Percentiles rank a stretch among this genome's conserved stretches.
Conservation (phyloP, 2,329 filamentous ascomycete species). For the Gyromitra esculenta region DNA sequence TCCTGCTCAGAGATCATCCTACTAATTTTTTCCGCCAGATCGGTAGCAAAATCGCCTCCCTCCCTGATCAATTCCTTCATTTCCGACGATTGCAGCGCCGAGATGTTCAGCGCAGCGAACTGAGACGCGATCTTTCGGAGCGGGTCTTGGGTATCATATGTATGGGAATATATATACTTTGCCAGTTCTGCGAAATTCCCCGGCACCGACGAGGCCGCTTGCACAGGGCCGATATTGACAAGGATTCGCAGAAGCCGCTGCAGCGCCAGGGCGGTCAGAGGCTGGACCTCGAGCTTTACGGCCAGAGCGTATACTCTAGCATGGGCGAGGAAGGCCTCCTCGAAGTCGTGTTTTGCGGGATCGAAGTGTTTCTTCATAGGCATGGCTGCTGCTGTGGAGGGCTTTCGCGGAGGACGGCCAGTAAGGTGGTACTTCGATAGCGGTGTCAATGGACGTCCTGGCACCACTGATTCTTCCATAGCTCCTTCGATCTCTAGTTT, state of each 20-base stretch:
- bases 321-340: conserved; percentile 16
- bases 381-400: neutral
- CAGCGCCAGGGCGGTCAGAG: neutral
- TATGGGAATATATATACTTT: neutral
- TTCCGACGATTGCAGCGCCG: neutral
- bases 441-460: neutral
- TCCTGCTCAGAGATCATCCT: neutral
- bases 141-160: neutral
- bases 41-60: conserved; percentile 5
- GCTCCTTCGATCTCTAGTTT: neutral
- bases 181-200: conserved; percentile 7
- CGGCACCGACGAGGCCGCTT: neutral
- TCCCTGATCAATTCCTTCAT: neutral
- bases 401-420: neutral
- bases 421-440: neutral
- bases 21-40: neutral
- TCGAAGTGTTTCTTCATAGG: neutral
- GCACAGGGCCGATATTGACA: neutral
- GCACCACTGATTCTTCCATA: neutral
- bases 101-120: conserved; percentile 6
- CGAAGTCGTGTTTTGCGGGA: neutral
- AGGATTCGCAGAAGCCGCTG: neutral
- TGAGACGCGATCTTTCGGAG: conserved; percentile 14
- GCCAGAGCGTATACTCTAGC: conserved; percentile 13
- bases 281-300: neutral